Percentiles rank a stretch among this genome's conserved stretches.
These are phyloP conservation scores for Chlorella sp. DNA, from an alignment of 139 green algal genomes.

Conservation along the genomic window DNA sequence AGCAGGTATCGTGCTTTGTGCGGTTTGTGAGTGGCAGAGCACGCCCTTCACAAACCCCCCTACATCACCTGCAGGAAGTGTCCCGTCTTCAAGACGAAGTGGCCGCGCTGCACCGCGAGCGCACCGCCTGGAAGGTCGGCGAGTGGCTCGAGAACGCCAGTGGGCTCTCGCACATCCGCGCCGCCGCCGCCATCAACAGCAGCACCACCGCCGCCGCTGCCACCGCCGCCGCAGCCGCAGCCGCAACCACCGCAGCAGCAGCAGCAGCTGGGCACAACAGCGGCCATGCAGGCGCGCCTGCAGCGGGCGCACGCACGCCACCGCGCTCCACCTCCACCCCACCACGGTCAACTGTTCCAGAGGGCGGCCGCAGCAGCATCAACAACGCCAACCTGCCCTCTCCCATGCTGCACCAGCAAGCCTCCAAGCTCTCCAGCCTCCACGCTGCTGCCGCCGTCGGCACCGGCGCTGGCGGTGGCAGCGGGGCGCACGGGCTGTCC, in stretches of 20 bases:
- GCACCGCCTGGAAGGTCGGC: conserved; percentile 16
- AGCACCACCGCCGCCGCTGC: background rate
- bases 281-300: background rate
- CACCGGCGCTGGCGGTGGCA: too few relatives aligned
- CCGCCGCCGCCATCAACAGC: conserved; percentile 1
- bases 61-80: conserved; percentile 27
- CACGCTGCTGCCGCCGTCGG: too few relatives aligned
- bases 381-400: too few relatives aligned
- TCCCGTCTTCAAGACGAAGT: conserved; percentile 14
- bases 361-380: background rate
- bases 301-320: background rate
- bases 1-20: too few relatives aligned
- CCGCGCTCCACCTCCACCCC: background rate
- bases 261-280: background rate
- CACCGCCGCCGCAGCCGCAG: background rate
- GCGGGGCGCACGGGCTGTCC: too few relatives aligned
- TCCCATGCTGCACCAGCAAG: too few relatives aligned
- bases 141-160: conserved; percentile 29
- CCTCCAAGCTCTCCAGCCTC: too few relatives aligned
- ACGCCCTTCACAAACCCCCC: too few relatives aligned
- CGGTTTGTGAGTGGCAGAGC: too few relatives aligned
- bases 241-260: background rate
- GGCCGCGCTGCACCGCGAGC: conserved; percentile 12
- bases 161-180: conserved; percentile 22
- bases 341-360: background rate